These are phyloP conservation scores for Aspergillus sparsus DNA, from an alignment of 495 filamentous ascomycete genomes.

Conservation along the genomic window DNA sequence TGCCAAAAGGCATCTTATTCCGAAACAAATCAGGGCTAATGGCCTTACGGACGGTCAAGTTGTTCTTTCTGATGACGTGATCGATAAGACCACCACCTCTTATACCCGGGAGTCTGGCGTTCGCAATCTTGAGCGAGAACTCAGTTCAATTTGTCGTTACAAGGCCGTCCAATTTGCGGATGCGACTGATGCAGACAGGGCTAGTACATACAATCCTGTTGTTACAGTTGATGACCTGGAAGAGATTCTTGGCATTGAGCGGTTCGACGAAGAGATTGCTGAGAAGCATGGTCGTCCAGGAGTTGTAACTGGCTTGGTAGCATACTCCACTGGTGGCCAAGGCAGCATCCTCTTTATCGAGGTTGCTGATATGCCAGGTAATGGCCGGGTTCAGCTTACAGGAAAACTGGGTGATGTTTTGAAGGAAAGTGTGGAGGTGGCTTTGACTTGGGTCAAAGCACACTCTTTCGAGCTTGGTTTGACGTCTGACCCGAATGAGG, in stretches of 20 bases:
- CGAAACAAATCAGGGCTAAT: slow-evolving; percentile 85
- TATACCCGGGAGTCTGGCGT: slow-evolving; percentile 99
- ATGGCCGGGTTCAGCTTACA: slow-evolving; percentile 90
- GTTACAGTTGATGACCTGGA: slow-evolving; percentile 81
- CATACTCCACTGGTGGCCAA: slow-evolving; percentile 90
- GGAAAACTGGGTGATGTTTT: slow-evolving; percentile 98
- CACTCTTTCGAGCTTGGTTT: slow-evolving; percentile 91
- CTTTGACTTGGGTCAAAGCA: slow-evolving; percentile 93
- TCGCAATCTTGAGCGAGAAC: slow-evolving; percentile 92
- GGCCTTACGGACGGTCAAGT: slow-evolving; percentile 76
- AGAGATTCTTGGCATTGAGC: slow-evolving; percentile 87
- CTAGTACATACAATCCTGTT: slow-evolving; percentile 69
- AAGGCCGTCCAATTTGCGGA: slow-evolving; percentile 96
- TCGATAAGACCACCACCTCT: slow-evolving; percentile 90
- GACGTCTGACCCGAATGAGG: slow-evolving; percentile 74
- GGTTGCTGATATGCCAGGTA: slow-evolving; percentile 94
- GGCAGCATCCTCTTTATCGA: slow-evolving; percentile 98
- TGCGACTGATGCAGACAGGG: slow-evolving; percentile 73
- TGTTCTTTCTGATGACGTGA: slow-evolving; percentile 73
- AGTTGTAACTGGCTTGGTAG: slow-evolving; percentile 94
- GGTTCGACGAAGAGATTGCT: slow-evolving; percentile 93
- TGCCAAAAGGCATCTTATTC: slow-evolving; percentile 86
- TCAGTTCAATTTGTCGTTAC: slow-evolving; percentile 88
- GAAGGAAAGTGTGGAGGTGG: slow-evolving; percentile 96
- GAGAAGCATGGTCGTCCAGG: slow-evolving; percentile 85